These are phyloP conservation scores for Wickerhamomyces kurtzmanii DNA, from an alignment of 805 yeast genomes.

Conservation along the genomic window DNA sequence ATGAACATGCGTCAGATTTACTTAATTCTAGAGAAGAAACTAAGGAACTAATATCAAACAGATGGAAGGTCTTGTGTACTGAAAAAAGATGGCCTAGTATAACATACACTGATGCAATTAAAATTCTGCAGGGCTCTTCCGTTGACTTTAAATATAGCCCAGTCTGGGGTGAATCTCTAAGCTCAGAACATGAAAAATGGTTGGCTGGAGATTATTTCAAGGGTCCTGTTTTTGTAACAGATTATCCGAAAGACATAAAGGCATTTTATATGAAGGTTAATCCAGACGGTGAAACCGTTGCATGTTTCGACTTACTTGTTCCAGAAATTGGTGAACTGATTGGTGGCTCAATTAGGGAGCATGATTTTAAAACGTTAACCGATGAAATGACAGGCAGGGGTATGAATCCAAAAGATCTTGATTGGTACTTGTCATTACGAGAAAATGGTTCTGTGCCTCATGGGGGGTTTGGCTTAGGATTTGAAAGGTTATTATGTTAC, in stretches of 20 bases:
- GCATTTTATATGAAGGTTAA: slow-evolving; percentile 86
- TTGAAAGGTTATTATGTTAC: slow-evolving; percentile 75
- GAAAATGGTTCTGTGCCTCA: slow-evolving; percentile 80
- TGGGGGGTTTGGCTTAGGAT: slow-evolving; percentile 96
- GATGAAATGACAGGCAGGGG: slow-evolving; percentile 38
- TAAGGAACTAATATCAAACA: slow-evolving; percentile 22
- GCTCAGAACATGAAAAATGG: slow-evolving; percentile 88
- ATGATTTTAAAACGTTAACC: slow-evolving; percentile 36
- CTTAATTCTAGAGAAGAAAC: slow-evolving; percentile 25
- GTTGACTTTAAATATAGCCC: slow-evolving; percentile 34
- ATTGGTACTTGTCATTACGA: slow-evolving; percentile 77
- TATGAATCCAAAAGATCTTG: slow-evolving; percentile 47
- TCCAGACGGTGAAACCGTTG: slow-evolving; percentile 49
- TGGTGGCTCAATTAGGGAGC: slow-evolving; percentile 93
- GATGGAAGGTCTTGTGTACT: slow-evolving; percentile 52
- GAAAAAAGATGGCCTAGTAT: slow-evolving; percentile 52
- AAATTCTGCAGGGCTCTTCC: slow-evolving; percentile 25
- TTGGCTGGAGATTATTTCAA: slow-evolving; percentile 60
- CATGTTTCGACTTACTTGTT: slow-evolving; percentile 79
- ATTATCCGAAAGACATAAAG: slow-evolving; percentile 71
- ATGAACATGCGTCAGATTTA: slow-evolving; percentile 13
- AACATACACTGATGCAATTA: slow-evolving; percentile 70
- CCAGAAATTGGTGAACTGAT: slow-evolving; percentile 91
- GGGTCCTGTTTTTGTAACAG: slow-evolving; percentile 80
- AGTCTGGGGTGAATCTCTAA: slow-evolving; percentile 63